phyloP scores from a whole-genome alignment of 2,329 filamentous ascomycete genomes.

The Venturia pyrina region DNA sequence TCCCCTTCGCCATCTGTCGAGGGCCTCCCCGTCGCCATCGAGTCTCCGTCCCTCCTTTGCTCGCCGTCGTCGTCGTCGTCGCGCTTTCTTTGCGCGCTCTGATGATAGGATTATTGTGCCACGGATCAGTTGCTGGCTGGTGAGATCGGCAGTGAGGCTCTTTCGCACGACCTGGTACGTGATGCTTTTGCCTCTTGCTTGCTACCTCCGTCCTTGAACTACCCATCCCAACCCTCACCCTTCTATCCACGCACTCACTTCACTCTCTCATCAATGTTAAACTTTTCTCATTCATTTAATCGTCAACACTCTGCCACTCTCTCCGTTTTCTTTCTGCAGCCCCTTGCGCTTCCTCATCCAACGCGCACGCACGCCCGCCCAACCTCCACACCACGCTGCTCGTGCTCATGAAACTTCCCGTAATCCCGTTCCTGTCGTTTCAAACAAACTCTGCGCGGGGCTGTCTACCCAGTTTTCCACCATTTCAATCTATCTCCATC shows the following conservation, averaged over 20 bases:
- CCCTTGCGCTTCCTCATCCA: neutral
- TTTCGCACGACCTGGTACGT: constrained; percentile 1
- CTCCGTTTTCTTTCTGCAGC: neutral
- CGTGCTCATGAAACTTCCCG: neutral
- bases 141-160: constrained; percentile 4
- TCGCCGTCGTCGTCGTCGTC: neutral
- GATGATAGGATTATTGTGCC: neutral
- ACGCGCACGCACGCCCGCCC: neutral
- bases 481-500: constrained; percentile 9
- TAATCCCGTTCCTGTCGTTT: constrained; percentile 2
- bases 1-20: neutral
- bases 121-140: neutral
- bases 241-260: neutral
- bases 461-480: neutral
- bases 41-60: neutral
- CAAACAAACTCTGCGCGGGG: neutral
- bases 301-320: neutral
- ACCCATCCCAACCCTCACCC: neutral
- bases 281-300: neutral
- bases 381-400: neutral
- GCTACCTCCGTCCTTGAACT: too few species aligned
- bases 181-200: neutral
- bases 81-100: neutral
- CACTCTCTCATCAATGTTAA: too few species aligned
- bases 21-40: neutral